Base-by-base conservation (phyloP, 139 green algal genomes). In the Chlorokybus atmophyticus region DNA sequence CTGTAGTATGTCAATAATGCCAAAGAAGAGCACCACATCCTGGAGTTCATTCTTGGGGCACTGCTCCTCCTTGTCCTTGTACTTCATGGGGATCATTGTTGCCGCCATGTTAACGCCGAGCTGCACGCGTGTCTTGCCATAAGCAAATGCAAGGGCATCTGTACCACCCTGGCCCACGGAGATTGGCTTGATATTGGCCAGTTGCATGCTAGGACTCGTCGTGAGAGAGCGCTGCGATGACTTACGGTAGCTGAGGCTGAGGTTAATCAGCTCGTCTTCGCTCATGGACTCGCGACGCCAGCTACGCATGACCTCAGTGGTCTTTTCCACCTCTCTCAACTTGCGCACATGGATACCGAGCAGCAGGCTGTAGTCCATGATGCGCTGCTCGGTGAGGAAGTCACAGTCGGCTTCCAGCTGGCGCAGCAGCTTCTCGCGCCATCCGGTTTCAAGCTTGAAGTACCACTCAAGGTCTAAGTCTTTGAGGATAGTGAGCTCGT, bases 361-460 rank as follows among this genome's bases (percentile, higher is more conserved):
- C 50, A 94, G 78, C 60, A 94, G 59, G 14, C 65, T 82, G 71
- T 94, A 94, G 70, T 93, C 86, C 86, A 95, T 95, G 35, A 95
- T 82, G 21, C 74, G 74, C 54, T 78, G 29, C 8, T 59, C 23
- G 55, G 79, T 58, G 56, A 94, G 60, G 17, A 91, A 73, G 1
- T 50, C 38, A 4, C 55, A 61, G 62, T 91, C 83, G 0, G 24
- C n/a, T 4, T 24, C 19, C 30, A 94, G 39, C 71, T 93, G 83
- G 7, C 57, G 27, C 59, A 80, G 38, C 6, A 84, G 50, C 32
- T 54, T 55, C 30, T 73, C 55, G 4, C 66, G 44, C 62, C 47
- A 61, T 3, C 24, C 40, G 35, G 79, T 51, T 40, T 79, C 64
- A 0, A 81, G 59, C 10, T 68, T 50, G 51, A 78, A 81, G 1